Evolutionary conservation across 805 yeast species (phyloP).

Genomic region (Yarrowia phangngaensis): DNA sequence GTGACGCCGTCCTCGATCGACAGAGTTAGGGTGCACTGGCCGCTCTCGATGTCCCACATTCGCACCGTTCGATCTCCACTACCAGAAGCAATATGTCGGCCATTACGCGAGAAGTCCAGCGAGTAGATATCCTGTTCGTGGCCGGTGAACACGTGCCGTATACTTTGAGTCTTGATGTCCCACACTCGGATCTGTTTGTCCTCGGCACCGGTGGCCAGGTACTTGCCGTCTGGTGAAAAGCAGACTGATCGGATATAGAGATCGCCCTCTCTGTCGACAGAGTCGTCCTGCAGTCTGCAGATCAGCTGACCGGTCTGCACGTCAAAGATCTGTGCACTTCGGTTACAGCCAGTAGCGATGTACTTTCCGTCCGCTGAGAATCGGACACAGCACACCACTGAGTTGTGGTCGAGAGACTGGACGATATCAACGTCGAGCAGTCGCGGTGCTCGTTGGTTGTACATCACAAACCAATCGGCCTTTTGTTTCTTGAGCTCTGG

Average conservation of each 20-base stretch:
- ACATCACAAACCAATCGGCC: slow-evolving; percentile 80
- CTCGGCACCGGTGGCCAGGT: slow-evolving; percentile 86
- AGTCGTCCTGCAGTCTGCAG: slow-evolving; percentile 81
- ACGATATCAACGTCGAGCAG: slow-evolving; percentile 80
- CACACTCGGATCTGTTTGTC: slow-evolving; percentile 82
- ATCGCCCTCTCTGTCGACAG: slow-evolving; percentile 68
- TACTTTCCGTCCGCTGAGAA: slow-evolving; percentile 88
- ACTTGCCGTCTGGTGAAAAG: slow-evolving; percentile 92
- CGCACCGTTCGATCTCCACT: slow-evolving; percentile 95
- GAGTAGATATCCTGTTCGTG: slow-evolving; percentile 98
- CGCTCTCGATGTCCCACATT: slow-evolving; percentile 90
- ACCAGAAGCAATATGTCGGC: slow-evolving; percentile 88
- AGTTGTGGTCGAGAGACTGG: slow-evolving; percentile 84
- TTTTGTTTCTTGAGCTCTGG: slow-evolving; percentile 76
- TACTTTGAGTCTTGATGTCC: slow-evolving; percentile 85
- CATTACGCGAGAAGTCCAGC: slow-evolving; percentile 89
- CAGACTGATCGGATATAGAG: slow-evolving; percentile 92
- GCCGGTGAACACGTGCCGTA: slow-evolving; percentile 75
- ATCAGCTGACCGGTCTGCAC: slow-evolving; percentile 88
- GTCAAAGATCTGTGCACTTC: slow-evolving; percentile 88
- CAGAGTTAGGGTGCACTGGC: slow-evolving; percentile 82
- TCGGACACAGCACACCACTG: slow-evolving; percentile 95
- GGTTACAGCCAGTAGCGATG: slow-evolving; percentile 95
- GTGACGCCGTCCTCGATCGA: slow-evolving; percentile 97
- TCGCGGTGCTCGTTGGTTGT: slow-evolving; percentile 80